phyloP scores from a whole-genome alignment of 495 filamentous ascomycete genomes.

The Xylaria curta region DNA sequence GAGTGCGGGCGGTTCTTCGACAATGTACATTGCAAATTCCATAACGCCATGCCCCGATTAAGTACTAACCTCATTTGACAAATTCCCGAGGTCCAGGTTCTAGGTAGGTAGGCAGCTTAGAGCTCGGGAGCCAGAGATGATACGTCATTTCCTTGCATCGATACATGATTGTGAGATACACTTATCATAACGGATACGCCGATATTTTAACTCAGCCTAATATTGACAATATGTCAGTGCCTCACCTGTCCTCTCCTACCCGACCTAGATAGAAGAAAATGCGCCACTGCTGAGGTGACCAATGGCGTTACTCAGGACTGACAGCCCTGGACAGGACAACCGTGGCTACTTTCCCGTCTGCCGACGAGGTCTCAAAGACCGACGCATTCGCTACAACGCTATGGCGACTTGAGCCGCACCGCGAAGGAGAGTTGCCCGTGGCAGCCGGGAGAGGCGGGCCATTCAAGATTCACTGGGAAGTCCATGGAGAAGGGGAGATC shows the following conservation, averaged over 20 bases:
- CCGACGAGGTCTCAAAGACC: constrained; percentile 47
- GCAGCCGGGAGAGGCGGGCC: constrained; percentile 71
- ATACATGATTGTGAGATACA: neutral
- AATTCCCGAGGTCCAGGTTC: too few species aligned
- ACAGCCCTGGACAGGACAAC: constrained; percentile 16
- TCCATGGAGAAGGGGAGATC: constrained; percentile 75
- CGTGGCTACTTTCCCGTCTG: constrained; percentile 39
- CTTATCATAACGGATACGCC: neutral
- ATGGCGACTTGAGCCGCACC: constrained; percentile 68
- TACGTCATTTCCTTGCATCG: too few species aligned
- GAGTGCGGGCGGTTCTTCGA: neutral
- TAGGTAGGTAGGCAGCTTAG: too few species aligned
- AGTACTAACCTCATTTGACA: neutral
- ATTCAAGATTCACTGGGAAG: constrained; percentile 73
- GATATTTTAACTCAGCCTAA: neutral
- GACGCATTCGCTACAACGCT: constrained; percentile 56
- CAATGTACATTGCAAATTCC: neutral
- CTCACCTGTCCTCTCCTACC: neutral
- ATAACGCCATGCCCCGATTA: neutral
- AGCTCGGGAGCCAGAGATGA: too few species aligned
- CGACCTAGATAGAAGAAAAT: neutral
- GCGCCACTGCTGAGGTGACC: neutral
- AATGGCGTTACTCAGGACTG: neutral
- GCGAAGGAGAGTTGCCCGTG: constrained; percentile 63
- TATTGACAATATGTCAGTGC: constrained; percentile 1